These are phyloP conservation scores for Zhuliangozyma parablackwelliae DNA, from an alignment of 1,139 yeast genomes.

Conservation along the genomic window DNA sequence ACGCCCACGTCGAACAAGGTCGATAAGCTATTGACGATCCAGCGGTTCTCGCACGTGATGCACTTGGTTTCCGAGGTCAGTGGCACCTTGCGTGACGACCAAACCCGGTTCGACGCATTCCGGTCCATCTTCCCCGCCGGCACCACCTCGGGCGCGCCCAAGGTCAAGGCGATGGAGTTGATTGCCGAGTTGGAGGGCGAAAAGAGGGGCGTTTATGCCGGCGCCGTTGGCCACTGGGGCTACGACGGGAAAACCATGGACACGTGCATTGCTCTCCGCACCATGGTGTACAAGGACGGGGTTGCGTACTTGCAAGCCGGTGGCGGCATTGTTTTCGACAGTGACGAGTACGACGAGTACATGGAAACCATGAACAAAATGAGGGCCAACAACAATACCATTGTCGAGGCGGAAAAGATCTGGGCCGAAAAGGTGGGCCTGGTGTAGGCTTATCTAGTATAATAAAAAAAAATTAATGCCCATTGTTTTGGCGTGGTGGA, in stretches of 20 bases:
- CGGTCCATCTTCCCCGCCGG: conserved; percentile 98
- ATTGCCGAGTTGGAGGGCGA: conserved; percentile 86
- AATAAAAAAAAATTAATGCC: too few species aligned
- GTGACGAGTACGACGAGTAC: conserved; percentile 93
- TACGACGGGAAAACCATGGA: conserved; percentile 92
- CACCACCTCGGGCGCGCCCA: conserved; percentile 97
- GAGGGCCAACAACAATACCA: conserved; percentile 87
- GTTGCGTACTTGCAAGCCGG: conserved; percentile 95
- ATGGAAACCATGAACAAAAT: conserved; percentile 95
- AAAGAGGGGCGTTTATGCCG: conserved; percentile 95
- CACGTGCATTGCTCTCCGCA: conserved; percentile 93
- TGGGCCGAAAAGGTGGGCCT: conserved; percentile 55
- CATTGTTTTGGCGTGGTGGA: too few species aligned
- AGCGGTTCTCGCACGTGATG: conserved; percentile 95
- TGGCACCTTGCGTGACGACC: conserved; percentile 78
- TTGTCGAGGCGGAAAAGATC: conserved; percentile 81
- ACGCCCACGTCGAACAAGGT: conserved; percentile 79
- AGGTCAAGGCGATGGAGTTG: conserved; percentile 92
- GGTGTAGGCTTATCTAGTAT: too few species aligned
- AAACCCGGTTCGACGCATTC: conserved; percentile 92
- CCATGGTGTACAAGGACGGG: conserved; percentile 92
- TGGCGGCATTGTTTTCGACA: conserved; percentile 94
- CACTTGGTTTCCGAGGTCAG: conserved; percentile 93
- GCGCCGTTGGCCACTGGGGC: conserved; percentile 99
- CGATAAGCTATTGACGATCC: conserved; percentile 83